phyloP scores from a whole-genome alignment of 345 rosid genomes.

The Eucalyptus pauciflora region DNA sequence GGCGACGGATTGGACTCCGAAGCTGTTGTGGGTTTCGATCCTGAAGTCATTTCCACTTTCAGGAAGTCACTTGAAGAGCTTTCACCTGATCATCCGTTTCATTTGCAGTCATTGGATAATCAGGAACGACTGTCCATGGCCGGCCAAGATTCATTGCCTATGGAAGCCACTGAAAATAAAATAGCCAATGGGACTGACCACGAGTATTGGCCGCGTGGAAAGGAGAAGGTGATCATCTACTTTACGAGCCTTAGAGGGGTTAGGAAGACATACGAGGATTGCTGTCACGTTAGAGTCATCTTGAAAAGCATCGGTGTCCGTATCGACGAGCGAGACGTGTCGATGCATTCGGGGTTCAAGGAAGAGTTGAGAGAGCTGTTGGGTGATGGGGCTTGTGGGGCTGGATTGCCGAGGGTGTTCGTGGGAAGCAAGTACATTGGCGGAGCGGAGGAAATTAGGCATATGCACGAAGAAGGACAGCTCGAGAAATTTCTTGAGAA shows the following conservation, averaged over 20 bases:
- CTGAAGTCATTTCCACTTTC: constrained; percentile 46
- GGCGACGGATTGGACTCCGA: constrained; percentile 9
- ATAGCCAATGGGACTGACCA: not conserved
- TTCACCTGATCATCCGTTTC: constrained; percentile 47
- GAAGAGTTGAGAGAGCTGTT: constrained; percentile 55
- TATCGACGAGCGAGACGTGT: constrained; percentile 77
- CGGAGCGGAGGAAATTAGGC: constrained; percentile 68
- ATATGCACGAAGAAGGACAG: constrained; percentile 71
- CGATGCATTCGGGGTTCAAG: constrained; percentile 85
- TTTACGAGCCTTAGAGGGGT: constrained; percentile 81
- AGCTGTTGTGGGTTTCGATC: constrained; percentile 34
- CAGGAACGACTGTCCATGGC: not conserved
- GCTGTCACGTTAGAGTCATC: constrained; percentile 53
- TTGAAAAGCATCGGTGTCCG: constrained; percentile 44
- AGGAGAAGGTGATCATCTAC: constrained; percentile 51
- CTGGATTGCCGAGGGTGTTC: constrained; percentile 62
- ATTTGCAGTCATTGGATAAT: constrained; percentile 17
- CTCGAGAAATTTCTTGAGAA: constrained; percentile 51
- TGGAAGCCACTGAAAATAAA: not conserved
- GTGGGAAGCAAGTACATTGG: constrained; percentile 64
- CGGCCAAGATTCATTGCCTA: not conserved
- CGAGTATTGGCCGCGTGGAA: not conserved
- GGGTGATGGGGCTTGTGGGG: constrained; percentile 23
- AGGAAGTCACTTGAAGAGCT: constrained; percentile 49
- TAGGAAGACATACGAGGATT: constrained; percentile 79